Conservation (phyloP, 192 early-diverging fungal species). For the Coemansia sp. region DNA sequence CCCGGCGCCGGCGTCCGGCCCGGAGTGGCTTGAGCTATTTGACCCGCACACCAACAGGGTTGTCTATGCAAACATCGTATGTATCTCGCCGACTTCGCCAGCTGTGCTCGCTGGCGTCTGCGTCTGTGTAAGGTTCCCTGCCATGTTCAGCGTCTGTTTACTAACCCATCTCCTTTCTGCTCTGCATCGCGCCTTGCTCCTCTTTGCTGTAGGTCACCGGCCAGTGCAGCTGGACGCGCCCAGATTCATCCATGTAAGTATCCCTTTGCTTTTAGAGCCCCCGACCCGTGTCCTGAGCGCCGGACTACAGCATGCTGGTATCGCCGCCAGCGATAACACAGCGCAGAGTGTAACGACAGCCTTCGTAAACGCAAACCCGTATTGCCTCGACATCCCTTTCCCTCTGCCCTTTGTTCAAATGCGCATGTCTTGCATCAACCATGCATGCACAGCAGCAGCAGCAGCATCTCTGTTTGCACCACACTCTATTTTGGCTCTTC, state of each 20-base stretch:
- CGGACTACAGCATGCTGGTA: not conserved
- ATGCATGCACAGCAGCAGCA: not conserved
- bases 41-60: slow-evolving; percentile 65
- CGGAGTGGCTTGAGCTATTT: slow-evolving; percentile 68
- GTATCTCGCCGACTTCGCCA: not conserved
- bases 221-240: slow-evolving; percentile 66
- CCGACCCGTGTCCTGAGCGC: not conserved
- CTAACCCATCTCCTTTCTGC: not conserved
- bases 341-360: no score
- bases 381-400: no score
- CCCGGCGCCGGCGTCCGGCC: slow-evolving; percentile 9
- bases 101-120: not conserved
- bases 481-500: not conserved
- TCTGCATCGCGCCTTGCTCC: not conserved
- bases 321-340: not conserved
- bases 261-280: not conserved
- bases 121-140: not conserved
- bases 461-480: not conserved
- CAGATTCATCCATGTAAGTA: slow-evolving; percentile 47
- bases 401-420: not conserved
- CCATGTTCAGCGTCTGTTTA: not conserved
- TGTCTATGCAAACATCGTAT: slow-evolving; percentile 72
- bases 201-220: slow-evolving; percentile 64
- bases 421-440: not conserved
- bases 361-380: no score